Evolutionary conservation across 2,329 filamentous ascomycete species (phyloP), one percentile per base, ranked within the genome.

Genomic region (Aureobasidium mangrovei): DNA sequence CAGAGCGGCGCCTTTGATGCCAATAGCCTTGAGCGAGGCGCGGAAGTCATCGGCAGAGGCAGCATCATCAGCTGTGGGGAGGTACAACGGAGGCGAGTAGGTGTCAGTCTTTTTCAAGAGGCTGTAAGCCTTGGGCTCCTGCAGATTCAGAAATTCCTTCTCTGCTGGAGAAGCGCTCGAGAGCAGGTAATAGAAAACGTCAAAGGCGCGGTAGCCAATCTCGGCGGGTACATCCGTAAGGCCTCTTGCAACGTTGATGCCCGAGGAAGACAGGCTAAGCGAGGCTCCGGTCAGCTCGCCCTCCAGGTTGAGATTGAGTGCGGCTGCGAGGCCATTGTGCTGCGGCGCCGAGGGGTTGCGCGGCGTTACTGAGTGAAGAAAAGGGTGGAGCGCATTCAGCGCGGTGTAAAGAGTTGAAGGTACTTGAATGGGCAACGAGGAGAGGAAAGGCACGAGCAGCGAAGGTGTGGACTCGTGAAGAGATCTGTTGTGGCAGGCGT

Each of bases 131-230:
- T 87, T 85, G 2, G 88, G 81, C 7, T 83, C 77, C 70, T 89
- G 86, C 31, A 98, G 78, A 28, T 86, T 83, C 10, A 98, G 74
- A 57, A 91, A 95, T 66, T 97, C 91, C 54, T 89, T 79, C 72
- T 98, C 93, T 1, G 89, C 85, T 3, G 86, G 83, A 0, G 93
- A 95, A 0, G 88, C 86, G n/a, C 87, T 90, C 0, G 91, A 94
- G 40, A 97, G 78, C 0, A 98, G 81, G 64, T 96, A 97, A 73
- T 98, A 97, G 67, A 98, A 97, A 47, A 95, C 93, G 65, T 98
- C 91, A 62, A 98, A 98, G 3, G 91, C 93, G 59, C 93, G 84
- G 69, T 89, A 89, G 9, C 93, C 93, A 5, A 82, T 66, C 65
- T 95, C 83, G 0, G 83, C 70, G 0, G 93, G 88, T 12, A 98